These are phyloP conservation scores for Cyathus striatus DNA, from an alignment of 768 basidiomycete species.

Conservation along the genomic window DNA sequence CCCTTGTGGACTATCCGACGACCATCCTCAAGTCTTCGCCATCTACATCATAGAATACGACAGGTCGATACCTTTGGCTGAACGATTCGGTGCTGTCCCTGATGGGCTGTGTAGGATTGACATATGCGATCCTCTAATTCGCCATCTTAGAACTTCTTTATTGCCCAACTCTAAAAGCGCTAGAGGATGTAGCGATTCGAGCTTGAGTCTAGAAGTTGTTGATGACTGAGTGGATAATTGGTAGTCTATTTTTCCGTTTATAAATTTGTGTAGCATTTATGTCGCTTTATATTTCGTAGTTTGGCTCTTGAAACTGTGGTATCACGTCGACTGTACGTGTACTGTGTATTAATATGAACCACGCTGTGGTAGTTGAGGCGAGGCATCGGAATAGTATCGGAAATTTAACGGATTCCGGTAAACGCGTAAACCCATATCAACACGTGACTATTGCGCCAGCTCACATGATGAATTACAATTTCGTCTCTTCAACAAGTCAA, in stretches of 20 bases:
- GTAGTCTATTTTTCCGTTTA: neutral
- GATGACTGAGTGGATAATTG: neutral
- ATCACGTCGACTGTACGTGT: no score
- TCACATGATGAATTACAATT: no score
- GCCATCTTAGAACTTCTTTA: neutral
- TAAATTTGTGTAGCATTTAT: no score
- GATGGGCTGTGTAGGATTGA: conserved; percentile 13
- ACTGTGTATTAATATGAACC: no score
- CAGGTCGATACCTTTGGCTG: conserved; percentile 6
- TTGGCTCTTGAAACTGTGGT: no score
- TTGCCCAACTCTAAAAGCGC: neutral
- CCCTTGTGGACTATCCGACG: conserved; percentile 9
- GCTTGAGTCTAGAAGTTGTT: neutral
- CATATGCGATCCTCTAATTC: conserved; percentile 12
- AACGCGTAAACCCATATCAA: no score
- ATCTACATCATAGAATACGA: conserved; percentile 17
- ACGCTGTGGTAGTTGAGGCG: no score
- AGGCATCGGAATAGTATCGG: no score
- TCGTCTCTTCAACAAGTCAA: no score
- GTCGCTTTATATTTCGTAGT: no score
- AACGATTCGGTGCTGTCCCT: conserved; percentile 15
- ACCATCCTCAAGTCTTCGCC: conserved; percentile 13
- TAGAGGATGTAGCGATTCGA: neutral
- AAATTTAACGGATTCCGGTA: no score
- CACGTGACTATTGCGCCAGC: no score